Conservation (phyloP, 179 eudicot genomes). For the Silene coronaria region DNA sequence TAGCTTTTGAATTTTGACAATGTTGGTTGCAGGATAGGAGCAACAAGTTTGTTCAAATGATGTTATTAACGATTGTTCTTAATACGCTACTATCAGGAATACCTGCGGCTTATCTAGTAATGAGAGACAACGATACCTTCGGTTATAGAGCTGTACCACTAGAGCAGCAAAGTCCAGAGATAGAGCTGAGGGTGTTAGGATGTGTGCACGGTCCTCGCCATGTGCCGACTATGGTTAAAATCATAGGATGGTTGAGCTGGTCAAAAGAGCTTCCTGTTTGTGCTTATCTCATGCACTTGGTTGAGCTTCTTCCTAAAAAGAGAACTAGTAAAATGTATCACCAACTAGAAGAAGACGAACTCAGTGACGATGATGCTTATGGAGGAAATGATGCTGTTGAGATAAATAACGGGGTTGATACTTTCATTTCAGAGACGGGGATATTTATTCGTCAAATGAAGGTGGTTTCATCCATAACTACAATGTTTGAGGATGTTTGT, state of each 20-base stretch:
- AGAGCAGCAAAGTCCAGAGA: constrained; percentile 64
- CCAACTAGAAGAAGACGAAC: constrained; percentile 76
- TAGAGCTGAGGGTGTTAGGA: constrained; percentile 63
- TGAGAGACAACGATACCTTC: constrained; percentile 38
- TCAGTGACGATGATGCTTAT: constrained; percentile 81
- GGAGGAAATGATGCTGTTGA: constrained; percentile 79
- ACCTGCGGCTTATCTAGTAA: constrained; percentile 43
- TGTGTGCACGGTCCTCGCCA: constrained; percentile 83
- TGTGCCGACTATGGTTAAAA: constrained; percentile 61
- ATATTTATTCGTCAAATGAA: constrained; percentile 56
- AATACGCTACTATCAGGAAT: constrained; percentile 66
- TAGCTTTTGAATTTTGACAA: not conserved
- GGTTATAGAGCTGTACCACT: constrained; percentile 51
- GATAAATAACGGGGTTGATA: constrained; percentile 63
- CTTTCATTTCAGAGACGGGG: constrained; percentile 54
- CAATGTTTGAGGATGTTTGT: constrained; percentile 61
- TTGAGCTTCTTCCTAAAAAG: constrained; percentile 70
- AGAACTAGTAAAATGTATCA: constrained; percentile 52
- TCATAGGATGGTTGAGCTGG: constrained; percentile 62
- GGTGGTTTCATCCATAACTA: constrained; percentile 50
- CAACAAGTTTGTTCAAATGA: constrained; percentile 38
- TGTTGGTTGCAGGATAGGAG: constrained; percentile 31
- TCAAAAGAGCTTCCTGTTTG: constrained; percentile 51
- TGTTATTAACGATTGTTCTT: constrained; percentile 48
- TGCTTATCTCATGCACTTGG: constrained; percentile 68